A percentile compares a stretch with the other conserved stretches of the same genome.
Evolutionary conservation across 1,284 basidiomycete species (phyloP).

Genomic region (Tilletia indica): DNA sequence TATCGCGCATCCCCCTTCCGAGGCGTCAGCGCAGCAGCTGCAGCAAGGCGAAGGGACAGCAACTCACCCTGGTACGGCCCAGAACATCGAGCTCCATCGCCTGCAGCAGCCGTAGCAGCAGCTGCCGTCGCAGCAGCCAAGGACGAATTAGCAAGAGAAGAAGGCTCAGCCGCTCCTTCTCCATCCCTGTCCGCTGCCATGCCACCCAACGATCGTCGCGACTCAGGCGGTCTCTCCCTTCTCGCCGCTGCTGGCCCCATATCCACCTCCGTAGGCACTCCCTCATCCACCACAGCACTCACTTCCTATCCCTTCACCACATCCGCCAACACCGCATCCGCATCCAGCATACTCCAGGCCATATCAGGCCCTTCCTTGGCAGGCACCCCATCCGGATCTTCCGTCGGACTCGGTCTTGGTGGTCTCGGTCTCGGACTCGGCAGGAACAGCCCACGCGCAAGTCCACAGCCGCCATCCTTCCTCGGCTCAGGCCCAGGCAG

Average conservation of each 20-base stretch:
- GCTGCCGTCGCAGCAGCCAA: conserved; percentile 12
- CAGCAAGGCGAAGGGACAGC: conserved; percentile 5
- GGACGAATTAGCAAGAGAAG: conserved; percentile 3
- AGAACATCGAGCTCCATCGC: neutral
- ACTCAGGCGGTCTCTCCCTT: conserved; percentile 3
- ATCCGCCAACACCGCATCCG: neutral
- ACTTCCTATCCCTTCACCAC: neutral
- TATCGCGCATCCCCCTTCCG: conserved; percentile 11
- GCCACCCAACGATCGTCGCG: neutral
- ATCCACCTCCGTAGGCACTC: conserved; percentile 9
- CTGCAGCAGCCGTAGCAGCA: conserved; percentile 4
- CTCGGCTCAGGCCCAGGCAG: conserved; percentile 14
- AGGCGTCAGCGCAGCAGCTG: neutral
- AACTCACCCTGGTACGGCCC: conserved; percentile 13
- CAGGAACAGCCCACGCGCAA: neutral
- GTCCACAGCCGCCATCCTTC: conserved; percentile 15
- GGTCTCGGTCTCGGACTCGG: neutral
- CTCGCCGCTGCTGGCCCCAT: neutral
- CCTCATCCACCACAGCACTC: neutral
- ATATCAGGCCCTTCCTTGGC: neutral
- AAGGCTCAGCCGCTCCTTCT: neutral
- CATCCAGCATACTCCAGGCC: neutral
- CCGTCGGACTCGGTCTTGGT: conserved; percentile 10
- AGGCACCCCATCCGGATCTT: conserved; percentile 12
- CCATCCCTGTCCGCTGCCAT: neutral